These are phyloP conservation scores for Fusarium verticillioides DNA, from an alignment of 2,329 filamentous ascomycete genomes.

Conservation along the genomic window DNA sequence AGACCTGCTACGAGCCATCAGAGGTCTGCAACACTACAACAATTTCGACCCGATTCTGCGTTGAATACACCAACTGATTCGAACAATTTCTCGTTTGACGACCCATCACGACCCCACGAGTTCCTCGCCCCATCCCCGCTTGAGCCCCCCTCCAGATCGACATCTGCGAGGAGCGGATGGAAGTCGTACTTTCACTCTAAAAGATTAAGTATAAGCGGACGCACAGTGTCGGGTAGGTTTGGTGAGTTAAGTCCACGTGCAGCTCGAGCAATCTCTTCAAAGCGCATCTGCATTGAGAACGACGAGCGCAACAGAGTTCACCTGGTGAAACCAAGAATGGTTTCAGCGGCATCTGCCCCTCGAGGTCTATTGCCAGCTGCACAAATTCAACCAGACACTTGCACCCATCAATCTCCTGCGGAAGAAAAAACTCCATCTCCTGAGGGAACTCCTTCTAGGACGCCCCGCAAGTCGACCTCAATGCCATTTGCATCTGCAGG, in stretches of 20 bases:
- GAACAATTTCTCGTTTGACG: slow-evolving; percentile 51
- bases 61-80: slow-evolving; percentile 39
- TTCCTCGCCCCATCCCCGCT: slow-evolving; percentile 45
- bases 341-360: slow-evolving; percentile 43
- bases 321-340: slow-evolving; percentile 53
- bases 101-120: slow-evolving; percentile 47
- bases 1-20: slow-evolving; percentile 84
- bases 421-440: slow-evolving; percentile 40
- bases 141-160: slow-evolving; percentile 33
- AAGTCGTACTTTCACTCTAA: slow-evolving; percentile 67
- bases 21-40: slow-evolving; percentile 75
- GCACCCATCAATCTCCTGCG: slow-evolving; percentile 1
- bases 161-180: slow-evolving; percentile 52
- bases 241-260: slow-evolving; percentile 44
- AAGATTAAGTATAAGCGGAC: slow-evolving; percentile 44
- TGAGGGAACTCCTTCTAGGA: slow-evolving; percentile 57
- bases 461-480: slow-evolving; percentile 65
- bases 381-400: slow-evolving; percentile 40
- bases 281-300: slow-evolving; percentile 45
- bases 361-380: slow-evolving; percentile 38
- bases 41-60: slow-evolving; percentile 53
- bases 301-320: slow-evolving; percentile 45
- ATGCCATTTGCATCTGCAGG: slow-evolving; percentile 68
- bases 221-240: slow-evolving; percentile 39
- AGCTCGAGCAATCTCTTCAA: slow-evolving; percentile 34